Percentiles rank a stretch among this genome's conserved stretches.
Evolutionary conservation across 768 basidiomycete species (phyloP).

Genomic region (Phylloporus scabripes): DNA sequence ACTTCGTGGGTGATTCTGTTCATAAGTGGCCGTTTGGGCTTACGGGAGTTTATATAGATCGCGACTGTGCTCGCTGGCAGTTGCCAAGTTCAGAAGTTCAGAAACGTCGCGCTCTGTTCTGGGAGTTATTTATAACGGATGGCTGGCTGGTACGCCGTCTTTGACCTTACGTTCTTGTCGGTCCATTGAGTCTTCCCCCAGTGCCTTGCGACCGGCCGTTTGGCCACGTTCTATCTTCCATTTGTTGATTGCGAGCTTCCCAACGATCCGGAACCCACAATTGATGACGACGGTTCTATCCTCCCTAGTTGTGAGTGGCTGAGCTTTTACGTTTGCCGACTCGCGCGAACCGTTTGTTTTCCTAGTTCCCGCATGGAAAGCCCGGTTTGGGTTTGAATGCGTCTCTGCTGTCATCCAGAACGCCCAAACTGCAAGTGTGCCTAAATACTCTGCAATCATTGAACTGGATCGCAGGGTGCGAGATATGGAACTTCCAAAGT

Average conservation of each 20-base stretch:
- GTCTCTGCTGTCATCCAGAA: constrained; percentile 66
- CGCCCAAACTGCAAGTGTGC: constrained; percentile 57
- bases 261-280: constrained; percentile 51
- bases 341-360: background rate
- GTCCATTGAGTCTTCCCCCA: constrained; percentile 19
- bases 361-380: constrained; percentile 65
- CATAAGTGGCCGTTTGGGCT: constrained; percentile 7
- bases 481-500: constrained; percentile 62
- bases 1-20: constrained; percentile 45
- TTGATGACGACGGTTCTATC: constrained; percentile 52
- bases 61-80: constrained; percentile 68
- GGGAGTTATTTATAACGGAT: constrained; percentile 71
- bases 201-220: constrained; percentile 66
- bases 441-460: constrained; percentile 56
- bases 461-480: constrained; percentile 62
- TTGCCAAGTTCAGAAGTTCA: constrained; percentile 57
- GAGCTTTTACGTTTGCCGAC: background rate
- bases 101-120: constrained; percentile 64
- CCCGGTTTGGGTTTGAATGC: constrained; percentile 60
- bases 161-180: background rate
- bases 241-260: constrained; percentile 72
- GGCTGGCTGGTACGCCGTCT: constrained; percentile 58
- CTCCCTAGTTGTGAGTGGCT: constrained; percentile 52
- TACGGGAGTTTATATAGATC: constrained; percentile 45
- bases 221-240: constrained; percentile 63